Base-by-base conservation (phyloP, 352 stramenopile species). In the Globisporangium ultimum region DNA sequence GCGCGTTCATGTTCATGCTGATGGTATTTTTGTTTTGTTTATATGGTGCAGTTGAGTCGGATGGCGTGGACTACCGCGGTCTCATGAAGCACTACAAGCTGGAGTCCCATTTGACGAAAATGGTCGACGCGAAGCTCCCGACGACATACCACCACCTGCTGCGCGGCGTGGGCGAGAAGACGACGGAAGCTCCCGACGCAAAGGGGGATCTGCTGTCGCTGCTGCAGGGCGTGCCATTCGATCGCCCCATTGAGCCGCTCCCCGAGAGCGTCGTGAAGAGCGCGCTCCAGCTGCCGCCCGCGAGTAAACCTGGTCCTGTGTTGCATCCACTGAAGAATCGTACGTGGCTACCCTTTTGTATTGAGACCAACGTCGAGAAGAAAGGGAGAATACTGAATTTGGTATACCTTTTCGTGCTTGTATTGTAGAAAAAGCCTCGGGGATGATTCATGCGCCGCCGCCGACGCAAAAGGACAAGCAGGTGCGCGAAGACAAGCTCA, bases 191-290 rank as follows among this genome's bases (percentile, higher is more conserved):
- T 28, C 59, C 58, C 22, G 73, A 84, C 40, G 68, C 76, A 15
- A 84, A 83, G 45, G 74, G 83, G 5, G 74, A 87, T 36, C 71
- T 93, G 9, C 21, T 91, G 15, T 64, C 67, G 1, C 68, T 92
- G 41, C 53, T 92, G 14, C 67, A 91, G 21, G 82, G 83, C 21
- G 80, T 90, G 3, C 82, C 84, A 1, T 93, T 93, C 34, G 84
- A 91, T 51, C 78, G 84, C 6, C 84, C 84, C 2, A 91, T 93
- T 51, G 82, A 93, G 54, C 76, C 74, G 18, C 61, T 93, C 17
- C 72, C 84, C 2, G 80, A 91, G 58, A 86, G 67, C 54, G 60
- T 91, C 15, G 68, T 93, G 18, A 88, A 91, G 58, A 88, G 71
- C 46, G 82, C 78, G 8, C 62, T 91, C 18, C 81, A 91, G 55